These are phyloP conservation scores for Colletotrichum eremochloae DNA, from an alignment of 2,329 filamentous ascomycete species.

Conservation along the genomic window DNA sequence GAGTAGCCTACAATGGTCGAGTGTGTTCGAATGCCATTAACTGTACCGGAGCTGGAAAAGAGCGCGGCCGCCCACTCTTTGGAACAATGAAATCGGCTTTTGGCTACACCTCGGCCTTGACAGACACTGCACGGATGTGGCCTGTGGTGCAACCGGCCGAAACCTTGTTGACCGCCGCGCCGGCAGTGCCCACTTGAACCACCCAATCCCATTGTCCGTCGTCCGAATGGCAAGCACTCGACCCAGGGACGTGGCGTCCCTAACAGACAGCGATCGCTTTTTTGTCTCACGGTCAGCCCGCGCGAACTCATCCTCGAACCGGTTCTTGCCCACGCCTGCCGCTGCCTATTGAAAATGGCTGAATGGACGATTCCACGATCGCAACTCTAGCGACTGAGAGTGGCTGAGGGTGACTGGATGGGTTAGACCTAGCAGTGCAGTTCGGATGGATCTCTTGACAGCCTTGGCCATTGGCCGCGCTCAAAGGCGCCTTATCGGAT, in stretches of 20 bases:
- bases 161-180: constrained; percentile 21
- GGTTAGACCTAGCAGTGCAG: constrained; percentile 32
- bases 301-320: constrained; percentile 24
- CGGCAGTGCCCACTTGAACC: constrained; percentile 16
- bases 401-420: constrained; percentile 3
- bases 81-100: constrained; percentile 14
- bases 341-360: constrained; percentile 29
- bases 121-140: constrained; percentile 22
- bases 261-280: constrained; percentile 26
- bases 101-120: constrained; percentile 36
- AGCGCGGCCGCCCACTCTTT: background rate
- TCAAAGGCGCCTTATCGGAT: constrained; percentile 37
- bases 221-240: constrained; percentile 6
- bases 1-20: background rate
- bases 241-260: constrained; percentile 33
- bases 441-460: constrained; percentile 37
- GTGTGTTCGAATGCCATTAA: background rate
- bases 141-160: constrained; percentile 34
- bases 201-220: constrained; percentile 21
- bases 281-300: constrained; percentile 39
- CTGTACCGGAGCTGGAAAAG: background rate
- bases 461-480: constrained; percentile 33
- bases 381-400: constrained; percentile 2
- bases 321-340: constrained; percentile 14
- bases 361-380: constrained; percentile 17